Conservation (phyloP, 192 early-diverging fungal species). For the Coemansia javaensis region DNA sequence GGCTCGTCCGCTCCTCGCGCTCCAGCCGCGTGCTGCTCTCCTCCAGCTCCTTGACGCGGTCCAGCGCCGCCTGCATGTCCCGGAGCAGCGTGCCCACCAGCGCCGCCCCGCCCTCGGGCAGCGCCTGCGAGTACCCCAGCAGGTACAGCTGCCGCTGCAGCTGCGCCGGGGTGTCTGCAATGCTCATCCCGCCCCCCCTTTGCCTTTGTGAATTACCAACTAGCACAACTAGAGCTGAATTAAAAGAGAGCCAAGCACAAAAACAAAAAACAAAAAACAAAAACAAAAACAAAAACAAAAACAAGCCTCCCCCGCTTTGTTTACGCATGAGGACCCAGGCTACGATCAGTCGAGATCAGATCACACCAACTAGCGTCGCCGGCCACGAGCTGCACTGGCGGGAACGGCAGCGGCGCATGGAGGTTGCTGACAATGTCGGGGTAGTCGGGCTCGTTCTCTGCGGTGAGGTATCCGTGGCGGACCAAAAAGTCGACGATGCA, state of each 20-base stretch:
- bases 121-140: slow-evolving; percentile 37
- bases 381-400: no score
- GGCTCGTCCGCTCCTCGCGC: slow-evolving; percentile 35
- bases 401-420: slow-evolving; percentile 63
- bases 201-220: no score
- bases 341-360: no score
- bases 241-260: no score
- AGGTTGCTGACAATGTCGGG: slow-evolving; percentile 61
- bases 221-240: no score
- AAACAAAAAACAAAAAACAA: no score
- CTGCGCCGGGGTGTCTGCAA: slow-evolving; percentile 22
- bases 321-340: no score
- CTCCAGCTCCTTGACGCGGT: slow-evolving; percentile 42
- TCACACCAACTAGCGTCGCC: no score
- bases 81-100: slow-evolving; percentile 29
- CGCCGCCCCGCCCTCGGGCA: slow-evolving; percentile 21
- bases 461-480: slow-evolving; percentile 63
- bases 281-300: no score
- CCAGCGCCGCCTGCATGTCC: slow-evolving; percentile 44
- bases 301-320: no score
- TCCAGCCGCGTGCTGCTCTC: slow-evolving; percentile 9
- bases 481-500: slow-evolving; percentile 81
- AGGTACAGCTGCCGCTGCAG: slow-evolving; percentile 44
- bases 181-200: slow-evolving; percentile 20
- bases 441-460: slow-evolving; percentile 81